Percentiles rank a stretch among this genome's conserved stretches.
These are phyloP conservation scores for Jatropha curcas DNA, from an alignment of 345 rosid genomes.

Conservation along the genomic window DNA sequence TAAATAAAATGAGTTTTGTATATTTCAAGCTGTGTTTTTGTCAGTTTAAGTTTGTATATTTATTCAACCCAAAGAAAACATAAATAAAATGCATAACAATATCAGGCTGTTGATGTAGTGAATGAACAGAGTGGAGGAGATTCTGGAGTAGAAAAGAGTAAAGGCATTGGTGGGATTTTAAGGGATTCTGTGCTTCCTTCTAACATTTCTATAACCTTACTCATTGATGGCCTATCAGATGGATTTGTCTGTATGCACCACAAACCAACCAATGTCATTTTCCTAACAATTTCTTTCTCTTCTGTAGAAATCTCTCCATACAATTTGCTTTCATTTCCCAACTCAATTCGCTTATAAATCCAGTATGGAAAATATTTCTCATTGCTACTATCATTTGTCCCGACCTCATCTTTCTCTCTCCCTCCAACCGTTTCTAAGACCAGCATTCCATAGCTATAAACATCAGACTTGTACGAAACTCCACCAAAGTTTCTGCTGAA, in stretches of 20 bases:
- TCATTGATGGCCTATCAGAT: neutral
- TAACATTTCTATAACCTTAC: constrained; percentile 3
- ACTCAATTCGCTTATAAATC: neutral
- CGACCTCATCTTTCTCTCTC: neutral
- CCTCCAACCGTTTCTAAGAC: constrained; percentile 15
- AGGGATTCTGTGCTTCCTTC: neutral
- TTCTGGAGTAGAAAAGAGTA: neutral
- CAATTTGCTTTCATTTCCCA: neutral
- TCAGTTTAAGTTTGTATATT: no score
- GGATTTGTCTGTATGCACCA: constrained; percentile 19
- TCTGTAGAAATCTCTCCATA: neutral
- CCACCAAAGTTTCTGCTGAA: constrained; percentile 12
- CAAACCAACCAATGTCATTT: constrained; percentile 2
- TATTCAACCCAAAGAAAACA: no score
- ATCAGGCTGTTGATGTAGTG: no score
- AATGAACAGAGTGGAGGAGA: no score
- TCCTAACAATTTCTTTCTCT: constrained; percentile 9
- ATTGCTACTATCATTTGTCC: no score
- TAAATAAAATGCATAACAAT: no score
- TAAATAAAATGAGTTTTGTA: no score
- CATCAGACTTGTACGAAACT: constrained; percentile 16
- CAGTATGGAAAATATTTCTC: neutral
- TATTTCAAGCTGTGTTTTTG: no score
- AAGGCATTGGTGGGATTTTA: neutral
- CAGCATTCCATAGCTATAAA: constrained; percentile 19